A percentile compares a stretch with the other conserved stretches of the same genome.
These are phyloP conservation scores for Lactarius hengduanensis DNA, from an alignment of 768 basidiomycete genomes.

Conservation along the genomic window DNA sequence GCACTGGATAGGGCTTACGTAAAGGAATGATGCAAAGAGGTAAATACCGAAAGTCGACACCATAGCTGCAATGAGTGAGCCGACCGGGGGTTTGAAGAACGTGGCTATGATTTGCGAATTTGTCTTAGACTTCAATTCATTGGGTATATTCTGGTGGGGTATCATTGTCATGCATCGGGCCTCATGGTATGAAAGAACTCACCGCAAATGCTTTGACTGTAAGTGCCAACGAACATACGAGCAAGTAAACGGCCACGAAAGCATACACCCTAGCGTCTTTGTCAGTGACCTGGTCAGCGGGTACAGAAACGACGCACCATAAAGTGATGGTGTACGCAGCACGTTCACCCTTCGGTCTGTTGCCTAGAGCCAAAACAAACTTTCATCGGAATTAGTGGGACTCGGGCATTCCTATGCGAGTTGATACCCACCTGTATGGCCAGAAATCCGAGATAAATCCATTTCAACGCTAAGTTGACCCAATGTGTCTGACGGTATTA, in stretches of 20 bases:
- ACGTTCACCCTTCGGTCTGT: constrained; percentile 87
- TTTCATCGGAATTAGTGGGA: constrained; percentile 27
- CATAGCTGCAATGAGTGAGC: constrained; percentile 82
- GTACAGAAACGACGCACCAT: constrained; percentile 46
- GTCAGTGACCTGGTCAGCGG: constrained; percentile 3
- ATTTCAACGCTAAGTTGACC: constrained; percentile 79
- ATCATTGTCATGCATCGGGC: constrained; percentile 4
- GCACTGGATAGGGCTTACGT: constrained; percentile 49
- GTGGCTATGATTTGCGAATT: constrained; percentile 49
- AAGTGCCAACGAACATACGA: constrained; percentile 84
- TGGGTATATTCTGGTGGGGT: constrained; percentile 52
- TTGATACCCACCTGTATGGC: constrained; percentile 58
- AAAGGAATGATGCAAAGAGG: constrained; percentile 79
- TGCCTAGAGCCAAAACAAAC: constrained; percentile 74
- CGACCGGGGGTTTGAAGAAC: constrained; percentile 75
- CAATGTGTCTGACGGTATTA: constrained; percentile 67
- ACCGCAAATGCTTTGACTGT: constrained; percentile 79
- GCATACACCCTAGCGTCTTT: constrained; percentile 69
- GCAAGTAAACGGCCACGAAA: constrained; percentile 75
- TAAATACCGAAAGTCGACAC: constrained; percentile 90
- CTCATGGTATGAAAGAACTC: constrained; percentile 30
- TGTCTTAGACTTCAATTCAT: constrained; percentile 48
- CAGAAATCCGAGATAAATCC: constrained; percentile 84
- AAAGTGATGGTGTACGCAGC: constrained; percentile 67
- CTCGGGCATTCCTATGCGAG: not conserved